Evolutionary conservation across 139 green algal genomes (phyloP), one percentile per base, ranked within the genome.

Genomic region (Chlamydomonas urium): DNA sequence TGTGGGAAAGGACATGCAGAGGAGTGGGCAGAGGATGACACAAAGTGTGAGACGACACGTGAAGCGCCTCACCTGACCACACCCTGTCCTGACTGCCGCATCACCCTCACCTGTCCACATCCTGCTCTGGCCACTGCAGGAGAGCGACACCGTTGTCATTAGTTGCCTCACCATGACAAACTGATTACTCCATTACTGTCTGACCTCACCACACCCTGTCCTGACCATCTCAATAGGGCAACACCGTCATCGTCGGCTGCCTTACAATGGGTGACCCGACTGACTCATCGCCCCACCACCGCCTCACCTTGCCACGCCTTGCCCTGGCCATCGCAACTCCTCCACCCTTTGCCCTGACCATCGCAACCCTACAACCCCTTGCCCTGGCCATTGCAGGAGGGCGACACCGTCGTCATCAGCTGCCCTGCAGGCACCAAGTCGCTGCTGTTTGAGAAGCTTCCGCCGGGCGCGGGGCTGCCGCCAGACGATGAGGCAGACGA

Each of bases 81-180:
- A n/a, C n/a, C n/a, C n/a, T n/a, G n/a, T n/a, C n/a, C n/a, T n/a
- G n/a, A n/a, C n/a, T n/a, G n/a, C n/a, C n/a, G n/a, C n/a, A n/a
- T n/a, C n/a, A n/a, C n/a, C n/a, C n/a, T n/a, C n/a, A n/a, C n/a
- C n/a, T n/a, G n/a, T n/a, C n/a, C n/a, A n/a, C n/a, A n/a, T n/a
- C n/a, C n/a, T n/a, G n/a, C n/a, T n/a, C n/a, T 50, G 14, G 8
- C 24, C 31, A 31, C 28, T 42, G 17, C 71, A 72, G 65, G 72
- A 78, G 63, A 65, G 65, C 1, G 72, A 78, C 33, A 69, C 53
- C 2, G 36, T 78, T 10, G 72, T 73, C 48, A 65, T 73, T 33
- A 21, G 14, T 73, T 31, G 33, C 14, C 61, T 14, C 6, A 29
- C 61, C 6, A 8, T 4, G 14, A 2, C 1, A 17, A 31, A 69